Conservation (phyloP, 2,329 filamentous ascomycete genomes). For the Exophiala viscosa region DNA sequence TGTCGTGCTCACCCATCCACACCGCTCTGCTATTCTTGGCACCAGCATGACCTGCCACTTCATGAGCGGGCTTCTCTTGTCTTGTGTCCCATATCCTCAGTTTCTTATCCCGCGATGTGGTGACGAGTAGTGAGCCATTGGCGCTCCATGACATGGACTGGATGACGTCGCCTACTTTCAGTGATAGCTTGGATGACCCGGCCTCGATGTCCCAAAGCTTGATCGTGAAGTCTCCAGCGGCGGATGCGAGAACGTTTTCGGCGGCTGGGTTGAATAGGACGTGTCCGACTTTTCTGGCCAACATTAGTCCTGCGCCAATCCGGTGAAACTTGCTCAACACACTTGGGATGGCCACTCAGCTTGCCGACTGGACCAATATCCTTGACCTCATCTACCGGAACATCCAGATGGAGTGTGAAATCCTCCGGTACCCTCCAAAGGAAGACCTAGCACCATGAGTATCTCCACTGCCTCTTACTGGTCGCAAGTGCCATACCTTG, state of each 20-base stretch:
- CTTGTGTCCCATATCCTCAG: slow-evolving; percentile 95
- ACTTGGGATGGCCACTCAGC: slow-evolving; percentile 83
- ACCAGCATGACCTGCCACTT: slow-evolving; percentile 78
- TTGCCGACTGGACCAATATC: slow-evolving; percentile 79
- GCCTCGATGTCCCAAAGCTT: slow-evolving; percentile 93
- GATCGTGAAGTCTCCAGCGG: slow-evolving; percentile 89
- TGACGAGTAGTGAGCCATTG: slow-evolving; percentile 78
- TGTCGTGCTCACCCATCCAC: slow-evolving; percentile 96
- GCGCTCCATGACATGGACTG: slow-evolving; percentile 96
- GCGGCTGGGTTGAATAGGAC: slow-evolving; percentile 96
- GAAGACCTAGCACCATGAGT: slow-evolving; percentile 58
- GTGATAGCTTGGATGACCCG: slow-evolving; percentile 67
- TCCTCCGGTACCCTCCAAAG: slow-evolving; percentile 90
- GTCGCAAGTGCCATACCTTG: slow-evolving; percentile 54
- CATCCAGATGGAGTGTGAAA: slow-evolving; percentile 80
- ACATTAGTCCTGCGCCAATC: slow-evolving; percentile 17
- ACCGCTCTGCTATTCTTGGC: slow-evolving; percentile 97
- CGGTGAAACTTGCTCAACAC: slow-evolving; percentile 29
- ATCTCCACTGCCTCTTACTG: slow-evolving; percentile 10
- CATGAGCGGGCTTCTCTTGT: slow-evolving; percentile 82
- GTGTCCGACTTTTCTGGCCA: slow-evolving; percentile 84
- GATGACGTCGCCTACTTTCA: slow-evolving; percentile 87
- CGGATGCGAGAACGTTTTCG: slow-evolving; percentile 90
- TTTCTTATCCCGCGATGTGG: slow-evolving; percentile 97
- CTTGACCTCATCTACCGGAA: slow-evolving; percentile 67